Percentiles rank a stretch among this genome's conserved stretches.
Evolutionary conservation across 2,329 filamentous ascomycete species (phyloP).

Genomic region (Beauveria bassiana): DNA sequence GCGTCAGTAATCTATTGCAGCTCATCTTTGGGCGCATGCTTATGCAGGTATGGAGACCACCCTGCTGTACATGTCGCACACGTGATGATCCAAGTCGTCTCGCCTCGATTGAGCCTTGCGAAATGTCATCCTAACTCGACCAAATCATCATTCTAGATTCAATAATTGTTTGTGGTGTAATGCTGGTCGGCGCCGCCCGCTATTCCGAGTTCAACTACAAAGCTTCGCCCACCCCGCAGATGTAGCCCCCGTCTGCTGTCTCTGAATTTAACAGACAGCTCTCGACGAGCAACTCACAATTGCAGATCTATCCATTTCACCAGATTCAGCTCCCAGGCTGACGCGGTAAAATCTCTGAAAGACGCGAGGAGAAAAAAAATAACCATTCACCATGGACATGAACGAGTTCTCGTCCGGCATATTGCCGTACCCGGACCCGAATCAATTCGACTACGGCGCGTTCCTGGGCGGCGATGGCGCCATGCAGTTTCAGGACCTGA

Average conservation of each 20-base stretch:
- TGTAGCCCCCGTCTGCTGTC: neutral
- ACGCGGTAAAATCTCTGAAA: neutral
- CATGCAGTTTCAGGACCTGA: conserved; percentile 8
- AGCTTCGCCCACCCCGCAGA: neutral
- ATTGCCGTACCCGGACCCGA: conserved; percentile 23
- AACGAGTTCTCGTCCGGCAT: conserved; percentile 20
- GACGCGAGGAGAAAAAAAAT: neutral
- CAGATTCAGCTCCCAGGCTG: neutral
- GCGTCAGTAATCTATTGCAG: neutral
- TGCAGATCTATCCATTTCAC: neutral
- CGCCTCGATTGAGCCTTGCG: neutral
- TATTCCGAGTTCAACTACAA: neutral
- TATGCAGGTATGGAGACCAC: neutral
- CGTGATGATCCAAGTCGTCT: neutral
- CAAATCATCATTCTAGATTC: neutral
- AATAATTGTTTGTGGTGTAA: neutral
- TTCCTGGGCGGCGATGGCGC: conserved; percentile 26
- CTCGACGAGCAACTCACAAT: neutral
- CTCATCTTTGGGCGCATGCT: neutral
- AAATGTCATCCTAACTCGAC: neutral
- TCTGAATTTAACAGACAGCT: no score
- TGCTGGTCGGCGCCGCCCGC: neutral
- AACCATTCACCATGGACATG: conserved; percentile 21
- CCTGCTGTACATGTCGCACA: neutral
- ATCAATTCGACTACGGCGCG: conserved; percentile 31